Conservation (phyloP, 176 grass and related monocot genomes). For the Eragrostis nindensis region DNA sequence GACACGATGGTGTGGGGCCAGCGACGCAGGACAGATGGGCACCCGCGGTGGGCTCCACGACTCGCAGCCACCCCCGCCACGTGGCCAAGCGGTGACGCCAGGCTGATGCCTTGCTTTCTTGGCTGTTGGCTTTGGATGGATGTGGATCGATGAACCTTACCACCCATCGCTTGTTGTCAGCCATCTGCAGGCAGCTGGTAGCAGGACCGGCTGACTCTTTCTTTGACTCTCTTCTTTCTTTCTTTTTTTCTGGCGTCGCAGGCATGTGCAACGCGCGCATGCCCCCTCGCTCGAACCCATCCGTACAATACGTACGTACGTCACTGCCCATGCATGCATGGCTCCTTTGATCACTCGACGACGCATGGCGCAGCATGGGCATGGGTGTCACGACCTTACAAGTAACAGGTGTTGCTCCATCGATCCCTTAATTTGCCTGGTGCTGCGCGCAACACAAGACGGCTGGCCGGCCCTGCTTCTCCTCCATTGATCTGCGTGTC, state of each 20-base stretch:
- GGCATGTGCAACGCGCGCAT: background rate
- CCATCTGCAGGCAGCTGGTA: too few species aligned
- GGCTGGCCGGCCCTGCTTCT: too few species aligned
- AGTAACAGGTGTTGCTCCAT: background rate
- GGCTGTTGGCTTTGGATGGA: background rate
- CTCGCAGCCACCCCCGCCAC: background rate
- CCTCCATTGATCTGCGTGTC: too few species aligned
- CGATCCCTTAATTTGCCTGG: too few species aligned
- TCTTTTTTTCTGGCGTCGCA: background rate
- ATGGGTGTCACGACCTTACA: background rate
- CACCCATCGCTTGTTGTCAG: too few species aligned
- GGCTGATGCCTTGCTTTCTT: background rate
- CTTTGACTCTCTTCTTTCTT: background rate
- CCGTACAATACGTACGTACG: background rate
- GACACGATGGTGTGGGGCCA: constrained; percentile 29
- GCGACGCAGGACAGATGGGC: constrained; percentile 11
- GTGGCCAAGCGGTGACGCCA: background rate
- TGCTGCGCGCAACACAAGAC: too few species aligned
- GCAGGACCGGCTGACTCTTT: background rate
- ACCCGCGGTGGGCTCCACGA: background rate
- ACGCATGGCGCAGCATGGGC: background rate
- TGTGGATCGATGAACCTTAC: background rate
- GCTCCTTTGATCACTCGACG: too few species aligned
- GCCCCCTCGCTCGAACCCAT: too few species aligned
- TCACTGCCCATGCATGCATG: too few species aligned